These are phyloP conservation scores for Fusarium tanahbumbuense DNA, from an alignment of 2,329 filamentous ascomycete species.

Conservation along the genomic window DNA sequence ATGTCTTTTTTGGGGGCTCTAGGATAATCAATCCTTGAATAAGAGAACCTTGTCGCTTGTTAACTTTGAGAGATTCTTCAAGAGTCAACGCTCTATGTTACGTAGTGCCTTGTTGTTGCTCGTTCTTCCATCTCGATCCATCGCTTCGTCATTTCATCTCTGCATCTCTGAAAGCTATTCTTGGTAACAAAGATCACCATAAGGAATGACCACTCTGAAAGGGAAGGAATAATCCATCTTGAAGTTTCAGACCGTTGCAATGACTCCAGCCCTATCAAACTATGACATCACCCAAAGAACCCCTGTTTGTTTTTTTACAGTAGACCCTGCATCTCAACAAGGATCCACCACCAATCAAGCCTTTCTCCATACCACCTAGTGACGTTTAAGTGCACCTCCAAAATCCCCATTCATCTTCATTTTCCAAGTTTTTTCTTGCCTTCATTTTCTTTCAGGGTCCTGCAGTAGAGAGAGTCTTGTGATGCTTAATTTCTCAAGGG, in stretches of 20 bases:
- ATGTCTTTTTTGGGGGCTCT: too few species aligned
- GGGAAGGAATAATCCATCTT: background rate
- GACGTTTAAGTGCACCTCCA: constrained; percentile 32
- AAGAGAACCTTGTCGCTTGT: background rate
- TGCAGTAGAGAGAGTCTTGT: background rate
- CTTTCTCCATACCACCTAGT: constrained; percentile 22
- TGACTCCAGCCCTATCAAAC: constrained; percentile 6
- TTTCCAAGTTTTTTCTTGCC: constrained; percentile 37
- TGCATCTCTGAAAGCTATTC: background rate
- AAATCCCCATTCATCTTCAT: constrained; percentile 16
- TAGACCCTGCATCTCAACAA: constrained; percentile 34
- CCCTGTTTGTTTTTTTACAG: background rate
- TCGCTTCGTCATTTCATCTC: background rate
- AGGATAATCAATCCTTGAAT: background rate
- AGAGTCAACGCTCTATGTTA: background rate
- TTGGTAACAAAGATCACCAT: background rate
- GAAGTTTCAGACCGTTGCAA: background rate
- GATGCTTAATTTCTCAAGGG: constrained; percentile 2
- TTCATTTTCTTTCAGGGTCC: constrained; percentile 11
- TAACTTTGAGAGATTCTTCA: background rate
- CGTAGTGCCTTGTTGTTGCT: background rate
- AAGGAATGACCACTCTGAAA: background rate
- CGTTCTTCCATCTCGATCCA: constrained; percentile 1
- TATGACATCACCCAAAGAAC: constrained; percentile 43
- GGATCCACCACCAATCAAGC: constrained; percentile 31